Conservation (phyloP, 2,329 filamentous ascomycete genomes). For the Neofusicoccum laricinum region DNA sequence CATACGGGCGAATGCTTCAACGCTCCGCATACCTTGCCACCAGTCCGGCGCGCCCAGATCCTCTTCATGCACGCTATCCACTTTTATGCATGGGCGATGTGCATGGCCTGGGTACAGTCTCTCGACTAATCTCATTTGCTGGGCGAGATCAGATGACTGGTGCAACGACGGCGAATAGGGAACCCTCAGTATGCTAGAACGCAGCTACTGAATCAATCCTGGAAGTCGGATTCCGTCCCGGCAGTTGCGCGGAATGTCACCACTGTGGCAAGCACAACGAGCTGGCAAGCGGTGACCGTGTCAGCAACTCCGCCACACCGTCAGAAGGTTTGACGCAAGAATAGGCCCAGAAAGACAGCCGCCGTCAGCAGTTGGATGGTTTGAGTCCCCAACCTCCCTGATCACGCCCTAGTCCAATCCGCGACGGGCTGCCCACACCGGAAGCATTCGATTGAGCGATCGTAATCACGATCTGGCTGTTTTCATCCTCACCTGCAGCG, state of each 20-base stretch:
- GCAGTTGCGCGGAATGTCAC: background rate
- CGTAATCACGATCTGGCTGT: slow-evolving; percentile 1
- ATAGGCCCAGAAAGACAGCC: background rate
- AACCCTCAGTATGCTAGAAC: background rate
- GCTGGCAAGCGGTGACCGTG: background rate
- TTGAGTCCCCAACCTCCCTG: background rate
- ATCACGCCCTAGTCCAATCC: background rate
- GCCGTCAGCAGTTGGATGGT: background rate
- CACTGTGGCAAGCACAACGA: background rate
- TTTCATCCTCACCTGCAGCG: background rate
- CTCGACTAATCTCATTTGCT: background rate
- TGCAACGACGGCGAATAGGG: background rate
- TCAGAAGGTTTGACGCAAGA: background rate
- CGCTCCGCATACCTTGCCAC: background rate
- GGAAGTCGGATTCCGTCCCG: background rate
- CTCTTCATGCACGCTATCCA: background rate
- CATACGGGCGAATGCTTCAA: no score
- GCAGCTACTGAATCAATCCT: background rate
- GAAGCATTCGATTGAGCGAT: background rate
- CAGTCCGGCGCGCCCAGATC: background rate
- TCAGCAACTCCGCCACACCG: background rate
- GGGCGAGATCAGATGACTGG: background rate
- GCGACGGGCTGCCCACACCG: background rate
- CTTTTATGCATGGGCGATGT: background rate
- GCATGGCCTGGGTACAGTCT: background rate